These are phyloP conservation scores for Byssothecium circinans DNA, from an alignment of 2,329 filamentous ascomycete species.

Conservation along the genomic window DNA sequence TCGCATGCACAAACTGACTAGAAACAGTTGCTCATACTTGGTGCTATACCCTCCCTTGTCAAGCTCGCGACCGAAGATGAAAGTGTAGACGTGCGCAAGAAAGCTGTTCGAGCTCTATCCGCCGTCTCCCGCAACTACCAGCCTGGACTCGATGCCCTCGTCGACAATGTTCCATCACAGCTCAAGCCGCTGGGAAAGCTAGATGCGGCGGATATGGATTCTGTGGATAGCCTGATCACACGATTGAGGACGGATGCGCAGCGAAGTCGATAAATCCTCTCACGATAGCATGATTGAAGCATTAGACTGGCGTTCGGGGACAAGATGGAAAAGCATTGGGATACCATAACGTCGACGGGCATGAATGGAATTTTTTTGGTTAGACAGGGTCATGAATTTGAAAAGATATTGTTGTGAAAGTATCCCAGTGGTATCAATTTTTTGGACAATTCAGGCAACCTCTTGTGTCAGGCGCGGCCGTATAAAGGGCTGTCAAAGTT, in stretches of 20 bases:
- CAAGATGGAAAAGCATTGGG: not conserved
- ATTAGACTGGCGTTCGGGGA: conserved; percentile 1
- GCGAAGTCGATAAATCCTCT: not conserved
- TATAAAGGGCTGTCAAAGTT: too few relatives aligned
- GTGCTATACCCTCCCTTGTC: conserved; percentile 71
- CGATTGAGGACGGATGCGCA: conserved; percentile 51
- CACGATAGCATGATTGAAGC: not conserved
- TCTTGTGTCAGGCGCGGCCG: too few relatives aligned
- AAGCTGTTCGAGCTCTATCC: conserved; percentile 87
- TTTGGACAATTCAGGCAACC: too few relatives aligned
- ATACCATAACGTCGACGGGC: not conserved
- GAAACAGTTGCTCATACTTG: conserved; percentile 56
- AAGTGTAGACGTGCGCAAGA: conserved; percentile 70
- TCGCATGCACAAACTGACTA: conserved; percentile 15
- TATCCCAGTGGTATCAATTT: too few relatives aligned
- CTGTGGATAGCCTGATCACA: conserved; percentile 73
- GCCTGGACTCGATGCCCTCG: conserved; percentile 65
- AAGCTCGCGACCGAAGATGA: conserved; percentile 64
- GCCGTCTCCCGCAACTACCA: conserved; percentile 88
- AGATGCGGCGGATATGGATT: conserved; percentile 87
- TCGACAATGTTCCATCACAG: conserved; percentile 68
- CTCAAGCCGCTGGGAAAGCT: conserved; percentile 61
- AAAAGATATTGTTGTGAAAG: too few relatives aligned
- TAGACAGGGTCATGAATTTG: too few relatives aligned
- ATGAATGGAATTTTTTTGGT: too few relatives aligned